Evolutionary conservation across 176 grass and related monocot genomes (phyloP).

Genomic region (Lolium rigidum): DNA sequence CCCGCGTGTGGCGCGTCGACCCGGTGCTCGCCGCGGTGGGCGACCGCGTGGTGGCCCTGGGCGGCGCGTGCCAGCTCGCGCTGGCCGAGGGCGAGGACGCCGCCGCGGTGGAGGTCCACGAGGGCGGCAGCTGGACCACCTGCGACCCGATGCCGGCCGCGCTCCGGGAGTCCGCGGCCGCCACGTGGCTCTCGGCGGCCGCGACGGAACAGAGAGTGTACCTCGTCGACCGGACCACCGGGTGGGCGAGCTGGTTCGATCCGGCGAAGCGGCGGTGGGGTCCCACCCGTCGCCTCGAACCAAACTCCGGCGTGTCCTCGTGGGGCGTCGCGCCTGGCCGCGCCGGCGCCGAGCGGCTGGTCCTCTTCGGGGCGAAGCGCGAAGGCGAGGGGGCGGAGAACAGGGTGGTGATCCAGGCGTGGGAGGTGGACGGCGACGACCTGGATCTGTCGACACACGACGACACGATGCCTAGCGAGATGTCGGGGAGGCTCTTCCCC

Average conservation of each 20-base stretch:
- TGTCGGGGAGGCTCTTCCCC: conserved; percentile 61
- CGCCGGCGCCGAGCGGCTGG: conserved; percentile 42
- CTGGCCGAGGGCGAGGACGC: conserved; percentile 57
- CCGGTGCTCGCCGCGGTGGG: conserved; percentile 75
- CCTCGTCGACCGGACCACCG: conserved; percentile 54
- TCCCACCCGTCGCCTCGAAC: conserved; percentile 35
- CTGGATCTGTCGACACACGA: conserved; percentile 33
- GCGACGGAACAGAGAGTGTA: conserved; percentile 63
- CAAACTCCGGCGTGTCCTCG: conserved; percentile 30
- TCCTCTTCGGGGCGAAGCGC: conserved; percentile 64
- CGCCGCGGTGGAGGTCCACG: conserved; percentile 69
- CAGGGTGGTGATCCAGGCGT: conserved; percentile 50
- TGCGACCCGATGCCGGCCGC: conserved; percentile 66
- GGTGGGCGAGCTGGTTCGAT: conserved; percentile 74
- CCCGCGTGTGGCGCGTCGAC: conserved; percentile 69
- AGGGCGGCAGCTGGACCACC: conserved; percentile 47
- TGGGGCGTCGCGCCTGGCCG: conserved; percentile 56
- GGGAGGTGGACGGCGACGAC: conserved; percentile 68
- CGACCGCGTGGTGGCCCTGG: conserved; percentile 61
- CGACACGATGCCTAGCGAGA: conserved; percentile 63
- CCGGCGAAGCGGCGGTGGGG: conserved; percentile 70
- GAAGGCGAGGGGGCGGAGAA: conserved; percentile 11
- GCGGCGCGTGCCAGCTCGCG: conserved; percentile 72
- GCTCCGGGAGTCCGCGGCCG: conserved; percentile 59
- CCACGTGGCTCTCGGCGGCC: conserved; percentile 72